phyloP scores from a whole-genome alignment of 2,329 filamentous ascomycete species.

The Madurella fahalii region DNA sequence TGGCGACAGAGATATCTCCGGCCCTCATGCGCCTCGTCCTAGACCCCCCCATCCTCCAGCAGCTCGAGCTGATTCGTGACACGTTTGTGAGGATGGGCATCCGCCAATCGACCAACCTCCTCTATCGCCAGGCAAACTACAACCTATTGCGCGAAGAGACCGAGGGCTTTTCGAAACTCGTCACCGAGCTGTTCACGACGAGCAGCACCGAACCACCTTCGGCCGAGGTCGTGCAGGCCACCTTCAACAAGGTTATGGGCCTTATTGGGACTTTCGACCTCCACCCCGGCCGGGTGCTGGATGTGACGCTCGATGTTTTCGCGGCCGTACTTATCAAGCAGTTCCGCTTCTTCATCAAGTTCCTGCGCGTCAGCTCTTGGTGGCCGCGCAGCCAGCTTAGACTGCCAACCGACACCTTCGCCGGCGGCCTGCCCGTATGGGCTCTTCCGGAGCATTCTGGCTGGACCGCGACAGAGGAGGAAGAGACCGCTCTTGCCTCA shows the following conservation, averaged over 20 bases:
- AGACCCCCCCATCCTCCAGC: conserved; percentile 71
- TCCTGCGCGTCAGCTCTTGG: conserved; percentile 89
- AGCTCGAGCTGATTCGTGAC: conserved; percentile 75
- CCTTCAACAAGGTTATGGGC: conserved; percentile 88
- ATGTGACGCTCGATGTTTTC: conserved; percentile 92
- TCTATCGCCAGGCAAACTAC: conserved; percentile 96
- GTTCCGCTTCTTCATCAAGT: conserved; percentile 89
- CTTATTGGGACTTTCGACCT: conserved; percentile 96
- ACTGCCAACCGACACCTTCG: conserved; percentile 41
- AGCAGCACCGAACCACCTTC: conserved; percentile 70
- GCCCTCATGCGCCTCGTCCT: conserved; percentile 73
- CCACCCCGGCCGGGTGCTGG: conserved; percentile 89
- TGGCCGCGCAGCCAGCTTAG: conserved; percentile 69
- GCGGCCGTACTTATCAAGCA: conserved; percentile 91
- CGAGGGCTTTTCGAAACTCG: conserved; percentile 93
- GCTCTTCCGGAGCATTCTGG: conserved; percentile 67
- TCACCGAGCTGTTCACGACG: conserved; percentile 92
- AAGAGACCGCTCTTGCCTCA: conserved; percentile 55
- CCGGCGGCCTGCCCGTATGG: conserved; percentile 76
- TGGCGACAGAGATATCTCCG: conserved; percentile 67
- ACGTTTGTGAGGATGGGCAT: conserved; percentile 81
- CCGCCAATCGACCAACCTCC: conserved; percentile 83
- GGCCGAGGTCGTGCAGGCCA: conserved; percentile 72
- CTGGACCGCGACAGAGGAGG: conserved; percentile 63
- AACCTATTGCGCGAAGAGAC: conserved; percentile 93